Base-by-base conservation (phyloP, 441 rosid genomes). In the Euphorbia schlechtendalii region DNA sequence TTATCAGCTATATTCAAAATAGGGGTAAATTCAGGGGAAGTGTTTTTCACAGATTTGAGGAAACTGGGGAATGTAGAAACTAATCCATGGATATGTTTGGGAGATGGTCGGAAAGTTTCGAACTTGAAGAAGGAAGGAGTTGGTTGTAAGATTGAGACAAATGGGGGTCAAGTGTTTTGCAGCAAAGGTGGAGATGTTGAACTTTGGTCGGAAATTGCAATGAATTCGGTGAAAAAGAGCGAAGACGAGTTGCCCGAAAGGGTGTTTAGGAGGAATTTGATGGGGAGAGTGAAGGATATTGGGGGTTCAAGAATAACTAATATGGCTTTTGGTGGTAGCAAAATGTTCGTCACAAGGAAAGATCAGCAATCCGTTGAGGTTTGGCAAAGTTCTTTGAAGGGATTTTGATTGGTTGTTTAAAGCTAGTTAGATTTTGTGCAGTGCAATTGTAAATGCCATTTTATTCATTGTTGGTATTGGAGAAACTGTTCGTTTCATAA, bases 191-290 rank as follows among this genome's bases (percentile, higher is more conserved):
- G 83, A 10, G 84, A 82, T 60, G 71, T 93, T 4, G 88, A 93
- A 74, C 69, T 93, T 65, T 90, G 95, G 90, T 87, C 97, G 15
- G 99, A 93, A 80, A 84, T 90, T 56, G 68, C 76, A 36, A 85
- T 83, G 78, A 75, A 73, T 53, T 69, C 76, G 54, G 68, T 71
- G 24, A 61, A 46, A 0, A 81, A 74, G 52, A 71, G 70, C 12
- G 74, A 78, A 59, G 84, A 81, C 48, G 75, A 73, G n/a, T 51
- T 63, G 21, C 74, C 76, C 18, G 79, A 75, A 46, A 83, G 92
- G 69, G 82, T 82, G 22, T 86, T 86, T 48, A 84, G 88, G 86
- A 85, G 80, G 85, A 93, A 90, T 74, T 69, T 69, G 66, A 73
- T 84, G 13, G 93, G 89, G 41, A 82, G 89, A 71, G 66, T 63